These are phyloP conservation scores for Phaffia australis DNA, from an alignment of 768 basidiomycete genomes.

Conservation along the genomic window DNA sequence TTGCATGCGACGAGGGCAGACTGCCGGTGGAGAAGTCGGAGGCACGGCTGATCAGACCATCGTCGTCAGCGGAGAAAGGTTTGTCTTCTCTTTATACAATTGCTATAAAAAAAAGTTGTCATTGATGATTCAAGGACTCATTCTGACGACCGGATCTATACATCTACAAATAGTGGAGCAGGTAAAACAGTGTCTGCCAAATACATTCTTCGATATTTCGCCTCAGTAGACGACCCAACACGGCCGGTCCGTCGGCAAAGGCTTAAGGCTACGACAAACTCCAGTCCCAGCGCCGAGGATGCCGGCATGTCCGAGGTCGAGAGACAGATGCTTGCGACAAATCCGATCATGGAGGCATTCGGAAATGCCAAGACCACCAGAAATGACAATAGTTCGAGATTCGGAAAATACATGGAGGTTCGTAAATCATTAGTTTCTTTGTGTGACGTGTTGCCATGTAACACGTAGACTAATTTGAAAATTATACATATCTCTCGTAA, in stretches of 20 bases:
- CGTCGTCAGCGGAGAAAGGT: conserved; percentile 97
- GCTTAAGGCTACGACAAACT: conserved; percentile 31
- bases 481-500: not conserved
- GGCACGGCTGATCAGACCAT: conserved; percentile 86
- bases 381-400: conserved; percentile 97
- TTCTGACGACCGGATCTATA: not conserved
- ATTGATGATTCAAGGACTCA: not conserved
- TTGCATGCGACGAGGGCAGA: conserved; percentile 64
- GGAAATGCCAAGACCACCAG: conserved; percentile 99
- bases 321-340: conserved; percentile 94
- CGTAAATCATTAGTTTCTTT: conserved; percentile 27
- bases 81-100: conserved; percentile 29
- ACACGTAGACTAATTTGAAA: too few relatives aligned
- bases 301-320: conserved; percentile 72
- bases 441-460: too few relatives aligned
- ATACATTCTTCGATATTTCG: conserved; percentile 98
- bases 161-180: conserved; percentile 64
- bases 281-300: conserved; percentile 44
- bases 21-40: conserved; percentile 41
- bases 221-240: conserved; percentile 81
- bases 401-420: conserved; percentile 99
- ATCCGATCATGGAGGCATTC: conserved; percentile 96
- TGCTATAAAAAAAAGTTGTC: not conserved
- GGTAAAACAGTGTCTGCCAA: conserved; percentile 99
- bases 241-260: conserved; percentile 39